These are phyloP conservation scores for Arabis hirsuta DNA, from an alignment of 345 rosid species.

Conservation along the genomic window DNA sequence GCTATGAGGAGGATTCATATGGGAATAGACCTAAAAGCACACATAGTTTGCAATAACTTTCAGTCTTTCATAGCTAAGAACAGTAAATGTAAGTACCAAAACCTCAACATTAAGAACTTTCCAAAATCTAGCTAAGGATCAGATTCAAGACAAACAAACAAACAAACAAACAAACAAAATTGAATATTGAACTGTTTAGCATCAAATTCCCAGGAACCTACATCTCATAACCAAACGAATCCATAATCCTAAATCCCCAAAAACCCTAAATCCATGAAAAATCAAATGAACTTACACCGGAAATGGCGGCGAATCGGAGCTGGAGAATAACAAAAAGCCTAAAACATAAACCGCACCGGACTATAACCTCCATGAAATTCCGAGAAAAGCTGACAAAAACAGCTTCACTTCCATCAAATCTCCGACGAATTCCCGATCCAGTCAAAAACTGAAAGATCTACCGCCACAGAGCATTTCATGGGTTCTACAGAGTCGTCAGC, in stretches of 20 bases:
- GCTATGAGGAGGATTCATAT: neutral
- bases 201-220: conserved; percentile 26
- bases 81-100: neutral
- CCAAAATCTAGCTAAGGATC: neutral
- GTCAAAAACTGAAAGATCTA: conserved; percentile 41
- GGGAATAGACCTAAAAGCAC: neutral
- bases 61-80: neutral
- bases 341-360: conserved; percentile 45
- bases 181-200: neutral
- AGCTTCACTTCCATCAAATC: conserved; percentile 64
- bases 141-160: neutral
- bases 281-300: conserved; percentile 54
- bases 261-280: neutral
- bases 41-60: neutral
- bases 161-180: conserved; percentile 13
- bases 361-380: conserved; percentile 73
- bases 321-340: conserved; percentile 42
- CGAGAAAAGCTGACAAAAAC: conserved; percentile 37
- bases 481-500: conserved; percentile 4
- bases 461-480: conserved; percentile 50
- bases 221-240: conserved; percentile 8
- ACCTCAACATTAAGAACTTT: neutral
- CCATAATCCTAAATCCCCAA: neutral
- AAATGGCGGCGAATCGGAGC: conserved; percentile 58
- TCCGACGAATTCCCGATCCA: conserved; percentile 47